Base-by-base conservation (phyloP, 2,329 filamentous ascomycete species). In the Fusarium oligoseptatum region DNA sequence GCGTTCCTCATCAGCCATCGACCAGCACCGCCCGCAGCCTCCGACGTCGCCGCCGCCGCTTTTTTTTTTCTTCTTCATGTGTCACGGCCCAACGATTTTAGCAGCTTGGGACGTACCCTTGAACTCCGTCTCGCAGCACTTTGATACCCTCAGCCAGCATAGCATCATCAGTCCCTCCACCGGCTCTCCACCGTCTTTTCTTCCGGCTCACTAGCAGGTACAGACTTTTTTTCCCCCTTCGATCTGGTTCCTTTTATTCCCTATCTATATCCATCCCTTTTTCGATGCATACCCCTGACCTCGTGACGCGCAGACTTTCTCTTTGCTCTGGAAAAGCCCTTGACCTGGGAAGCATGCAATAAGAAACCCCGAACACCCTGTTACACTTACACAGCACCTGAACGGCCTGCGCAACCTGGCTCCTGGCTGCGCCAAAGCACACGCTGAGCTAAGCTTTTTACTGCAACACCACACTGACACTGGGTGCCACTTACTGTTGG, bases 311-410 rank as follows among this genome's bases (percentile, higher is more conserved):
- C 77, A 77, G 68, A 72, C 58, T 66, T 77, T 74, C 65, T 78
- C 60, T 41, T 55, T 60, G 45, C 55, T 61, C 43, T 60, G 61
- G 64, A 48, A 70, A 67, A 61, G 60, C 52, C 66, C 37, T 69
- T 68, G 67, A 70, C 56, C 67, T 68, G 63, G 72, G 57, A 71
- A 55, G 34, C 61, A 60, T 65, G 65, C 66, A 64, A 73, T 45
- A 58, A 60, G 52, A 67, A 52, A 37, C 58, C 62, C 62, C 66
- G 60, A 71, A 73, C 58, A 64, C 58, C 60, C 69, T 63, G 75
- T 77, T 71, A 73, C 77, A 80, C 77, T 80, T 80, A 79, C 77
- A 78, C 75, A 70, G 66, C 72, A 71, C 74, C 41, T 72, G 63
- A 67, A 68, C 65, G 63, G 60, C 68, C 64, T 70, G 64, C 43